Conservation (phyloP, 768 basidiomycete genomes). For the Leccinellum luteum region DNA sequence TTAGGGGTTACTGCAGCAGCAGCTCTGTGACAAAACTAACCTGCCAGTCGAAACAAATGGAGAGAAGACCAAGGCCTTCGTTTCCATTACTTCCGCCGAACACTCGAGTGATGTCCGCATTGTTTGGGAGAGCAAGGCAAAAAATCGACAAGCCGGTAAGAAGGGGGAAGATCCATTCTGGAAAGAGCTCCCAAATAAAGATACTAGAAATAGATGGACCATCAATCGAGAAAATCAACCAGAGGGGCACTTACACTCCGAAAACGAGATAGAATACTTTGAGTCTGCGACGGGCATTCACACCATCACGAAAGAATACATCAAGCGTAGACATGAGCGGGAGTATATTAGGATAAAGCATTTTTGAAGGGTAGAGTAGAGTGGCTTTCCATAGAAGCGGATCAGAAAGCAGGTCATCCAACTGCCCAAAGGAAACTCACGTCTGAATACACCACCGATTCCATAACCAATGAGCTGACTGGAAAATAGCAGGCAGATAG, state of each 20-base stretch:
- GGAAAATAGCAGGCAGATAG: constrained; percentile 42
- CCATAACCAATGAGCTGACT: constrained; percentile 48
- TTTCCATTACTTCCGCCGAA: constrained; percentile 64
- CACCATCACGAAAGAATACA: constrained; percentile 41
- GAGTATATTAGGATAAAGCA: constrained; percentile 39
- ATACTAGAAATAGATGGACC: constrained; percentile 27
- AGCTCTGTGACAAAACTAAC: constrained; percentile 26
- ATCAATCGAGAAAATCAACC: constrained; percentile 5
- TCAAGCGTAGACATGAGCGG: constrained; percentile 28
- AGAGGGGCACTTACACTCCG: constrained; percentile 29
- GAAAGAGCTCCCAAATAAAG: constrained; percentile 28
- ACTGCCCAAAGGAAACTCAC: constrained; percentile 25
- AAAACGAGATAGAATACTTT: constrained; percentile 29
- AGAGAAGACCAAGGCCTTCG: constrained; percentile 59
- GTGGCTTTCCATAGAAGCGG: constrained; percentile 7
- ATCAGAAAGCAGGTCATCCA: not conserved
- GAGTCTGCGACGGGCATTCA: constrained; percentile 40
- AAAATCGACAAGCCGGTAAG: constrained; percentile 60
- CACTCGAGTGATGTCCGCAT: constrained; percentile 48
- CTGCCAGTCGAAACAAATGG: constrained; percentile 64
- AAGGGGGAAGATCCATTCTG: constrained; percentile 49
- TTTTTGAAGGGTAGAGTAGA: constrained; percentile 45
- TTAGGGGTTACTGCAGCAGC: not conserved
- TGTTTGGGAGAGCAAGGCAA: constrained; percentile 55
- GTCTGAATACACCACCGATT: constrained; percentile 51